Base-by-base conservation (phyloP, 1,284 basidiomycete species). In the Veloporphyrellus conicus region DNA sequence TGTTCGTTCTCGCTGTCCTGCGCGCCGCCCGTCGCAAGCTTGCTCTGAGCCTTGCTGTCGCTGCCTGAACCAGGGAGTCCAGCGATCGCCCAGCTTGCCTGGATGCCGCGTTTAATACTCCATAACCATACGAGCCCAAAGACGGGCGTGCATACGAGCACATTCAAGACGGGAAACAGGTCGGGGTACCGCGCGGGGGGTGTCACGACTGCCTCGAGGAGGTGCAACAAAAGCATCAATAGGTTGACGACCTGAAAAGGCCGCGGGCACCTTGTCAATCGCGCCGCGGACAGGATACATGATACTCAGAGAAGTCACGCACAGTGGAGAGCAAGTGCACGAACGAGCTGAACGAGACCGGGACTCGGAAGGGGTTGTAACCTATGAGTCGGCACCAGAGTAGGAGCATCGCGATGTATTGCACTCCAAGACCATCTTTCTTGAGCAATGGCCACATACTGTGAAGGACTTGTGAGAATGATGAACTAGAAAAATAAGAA, bases 381-480 rank as follows among this genome's bases (percentile, higher is more conserved):
- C 94, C 93, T 45, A 94, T 76, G 2, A 87, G 50, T 50, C 79
- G 78, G 62, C 95, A 96, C 91, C 92, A 97, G 3, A 89, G 60
- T 1, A 87, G 16, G 4, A 81, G 70, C 6, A 83, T 65, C 0
- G 79, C 79, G 22, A 87, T 49, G 54, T 92, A 93, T 63, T 87
- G 88, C 14, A 89, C 52, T 1, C 73, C 79, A n/a, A 90, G 75
- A 0, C 87, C 89, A 53, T 96, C 93, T 51, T 79, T 76, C 56
- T 83, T 82, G 23, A 96, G 69, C 20, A 96, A 68, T 0, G 93
- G 93, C 84, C 87, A 96, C 85, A 96, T 90, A 60, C 93, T 93
- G 23, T 40, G 22, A 39, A 42, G 25, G 8, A 3, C 4, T 25
- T 4, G 33, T 55, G 18, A 53, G 36, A n/a, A 44, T 18, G 11